phyloP scores from a whole-genome alignment of 1,139 yeast genomes.

The Kodamaea sp. region DNA sequence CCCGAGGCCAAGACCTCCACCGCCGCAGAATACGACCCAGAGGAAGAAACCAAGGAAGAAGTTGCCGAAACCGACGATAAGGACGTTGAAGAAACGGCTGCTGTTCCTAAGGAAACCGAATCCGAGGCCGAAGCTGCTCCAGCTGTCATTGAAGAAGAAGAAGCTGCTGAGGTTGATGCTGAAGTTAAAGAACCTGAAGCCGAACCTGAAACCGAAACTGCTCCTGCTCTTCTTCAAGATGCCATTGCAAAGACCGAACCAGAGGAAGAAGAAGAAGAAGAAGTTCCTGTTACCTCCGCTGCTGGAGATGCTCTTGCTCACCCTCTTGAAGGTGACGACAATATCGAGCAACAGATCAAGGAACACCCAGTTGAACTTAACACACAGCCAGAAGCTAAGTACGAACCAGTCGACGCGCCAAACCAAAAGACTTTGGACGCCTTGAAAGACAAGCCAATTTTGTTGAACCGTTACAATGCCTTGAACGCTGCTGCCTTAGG shows the following conservation, averaged over 20 bases:
- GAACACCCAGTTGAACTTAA: slow-evolving; percentile 37
- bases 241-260: no score
- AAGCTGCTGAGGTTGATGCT: slow-evolving; percentile 4
- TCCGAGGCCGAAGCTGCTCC: slow-evolving; percentile 8
- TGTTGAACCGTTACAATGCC: slow-evolving; percentile 49
- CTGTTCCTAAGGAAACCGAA: slow-evolving; percentile 8
- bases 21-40: slow-evolving; percentile 1
- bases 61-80: slow-evolving; percentile 9
- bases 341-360: slow-evolving; percentile 15
- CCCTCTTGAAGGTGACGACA: slow-evolving; percentile 1
- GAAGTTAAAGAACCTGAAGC: not conserved
- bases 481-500: slow-evolving; percentile 51
- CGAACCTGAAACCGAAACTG: slow-evolving; percentile 12
- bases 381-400: slow-evolving; percentile 34
- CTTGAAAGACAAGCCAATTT: slow-evolving; percentile 49
- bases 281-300: slow-evolving; percentile 5
- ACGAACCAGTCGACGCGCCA: slow-evolving; percentile 35
- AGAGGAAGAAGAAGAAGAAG: slow-evolving; percentile 10
- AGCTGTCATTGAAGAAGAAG: slow-evolving; percentile 9
- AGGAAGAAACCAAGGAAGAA: slow-evolving; percentile 12
- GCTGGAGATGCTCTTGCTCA: slow-evolving; percentile 3
- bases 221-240: no score
- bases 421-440: slow-evolving; percentile 43
- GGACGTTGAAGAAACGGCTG: slow-evolving; percentile 6
- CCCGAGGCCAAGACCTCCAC: slow-evolving; percentile 7